These are phyloP conservation scores for Pilobolus umbonatus DNA, from an alignment of 192 early-diverging fungal species.

Conservation along the genomic window DNA sequence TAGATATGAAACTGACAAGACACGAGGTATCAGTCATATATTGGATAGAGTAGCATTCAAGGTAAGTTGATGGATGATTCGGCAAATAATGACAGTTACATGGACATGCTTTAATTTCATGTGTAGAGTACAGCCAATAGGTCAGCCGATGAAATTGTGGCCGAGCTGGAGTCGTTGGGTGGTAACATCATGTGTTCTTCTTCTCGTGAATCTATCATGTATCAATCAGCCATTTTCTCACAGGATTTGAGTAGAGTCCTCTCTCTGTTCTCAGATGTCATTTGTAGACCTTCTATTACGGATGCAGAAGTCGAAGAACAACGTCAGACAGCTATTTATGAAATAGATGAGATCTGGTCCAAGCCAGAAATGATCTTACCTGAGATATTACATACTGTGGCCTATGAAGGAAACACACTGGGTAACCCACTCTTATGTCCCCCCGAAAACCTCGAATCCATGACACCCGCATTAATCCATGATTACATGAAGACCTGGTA, in stretches of 20 bases:
- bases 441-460: slow-evolving; percentile 54
- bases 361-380: slow-evolving; percentile 85
- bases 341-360: slow-evolving; percentile 81
- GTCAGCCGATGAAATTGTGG: slow-evolving; percentile 65
- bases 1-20: slow-evolving; percentile 69
- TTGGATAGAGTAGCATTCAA: slow-evolving; percentile 94
- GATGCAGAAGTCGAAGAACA: slow-evolving; percentile 81
- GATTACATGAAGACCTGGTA: slow-evolving; percentile 79
- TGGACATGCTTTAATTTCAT: not conserved
- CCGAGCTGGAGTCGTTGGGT: slow-evolving; percentile 79
- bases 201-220: slow-evolving; percentile 92
- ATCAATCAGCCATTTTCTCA: slow-evolving; percentile 87
- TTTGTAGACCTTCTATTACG: slow-evolving; percentile 68
- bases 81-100: too few species aligned
- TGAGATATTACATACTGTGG: slow-evolving; percentile 82
- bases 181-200: slow-evolving; percentile 88
- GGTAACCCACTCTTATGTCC: slow-evolving; percentile 80
- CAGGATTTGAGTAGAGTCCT: slow-evolving; percentile 74
- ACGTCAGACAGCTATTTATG: slow-evolving; percentile 72
- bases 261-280: slow-evolving; percentile 72
- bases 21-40: slow-evolving; percentile 76
- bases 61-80: slow-evolving; percentile 31
- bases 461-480: slow-evolving; percentile 65
- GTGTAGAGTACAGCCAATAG: slow-evolving; percentile 61
- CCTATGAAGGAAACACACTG: slow-evolving; percentile 72